Evolutionary conservation across 2,329 filamentous ascomycete genomes (phyloP).

Genomic region (Podosphaera fusca): DNA sequence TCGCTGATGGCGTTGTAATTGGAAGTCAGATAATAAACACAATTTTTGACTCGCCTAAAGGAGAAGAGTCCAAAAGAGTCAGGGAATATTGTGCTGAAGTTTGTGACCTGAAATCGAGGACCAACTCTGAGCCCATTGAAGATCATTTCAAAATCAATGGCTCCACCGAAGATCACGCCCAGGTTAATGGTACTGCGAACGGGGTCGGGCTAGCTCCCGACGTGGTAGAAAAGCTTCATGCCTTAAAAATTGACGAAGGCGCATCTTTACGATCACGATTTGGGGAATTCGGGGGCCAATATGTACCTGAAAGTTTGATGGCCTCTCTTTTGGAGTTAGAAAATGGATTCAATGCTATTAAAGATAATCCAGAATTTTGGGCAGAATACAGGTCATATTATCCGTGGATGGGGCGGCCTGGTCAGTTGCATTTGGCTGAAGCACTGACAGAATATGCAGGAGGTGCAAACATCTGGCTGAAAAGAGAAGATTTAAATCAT

Average conservation of each 20-base stretch:
- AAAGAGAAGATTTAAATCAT: slow-evolving; percentile 93
- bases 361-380: slow-evolving; percentile 82
- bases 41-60: slow-evolving; percentile 42
- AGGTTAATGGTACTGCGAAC: slow-evolving; percentile 40
- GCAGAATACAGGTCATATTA: slow-evolving; percentile 92
- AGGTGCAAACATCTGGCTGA: slow-evolving; percentile 91
- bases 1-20: slow-evolving; percentile 88
- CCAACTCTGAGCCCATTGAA: slow-evolving; percentile 20
- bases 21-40: slow-evolving; percentile 85
- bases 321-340: slow-evolving; percentile 84
- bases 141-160: slow-evolving; percentile 37
- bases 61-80: slow-evolving; percentile 46
- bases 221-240: slow-evolving; percentile 37
- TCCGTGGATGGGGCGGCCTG: slow-evolving; percentile 88
- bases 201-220: slow-evolving; percentile 8
- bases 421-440: slow-evolving; percentile 72
- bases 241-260: slow-evolving; percentile 32
- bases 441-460: slow-evolving; percentile 72
- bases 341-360: slow-evolving; percentile 68
- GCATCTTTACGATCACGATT: slow-evolving; percentile 46
- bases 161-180: slow-evolving; percentile 30
- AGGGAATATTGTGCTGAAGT: slow-evolving; percentile 69
- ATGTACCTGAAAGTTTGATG: slow-evolving; percentile 94
- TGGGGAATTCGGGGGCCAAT: slow-evolving; percentile 90
- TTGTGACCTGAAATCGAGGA: slow-evolving; percentile 25